These are phyloP conservation scores for Talaromyces pinophilus DNA, from an alignment of 2,329 filamentous ascomycete species.

Conservation along the genomic window DNA sequence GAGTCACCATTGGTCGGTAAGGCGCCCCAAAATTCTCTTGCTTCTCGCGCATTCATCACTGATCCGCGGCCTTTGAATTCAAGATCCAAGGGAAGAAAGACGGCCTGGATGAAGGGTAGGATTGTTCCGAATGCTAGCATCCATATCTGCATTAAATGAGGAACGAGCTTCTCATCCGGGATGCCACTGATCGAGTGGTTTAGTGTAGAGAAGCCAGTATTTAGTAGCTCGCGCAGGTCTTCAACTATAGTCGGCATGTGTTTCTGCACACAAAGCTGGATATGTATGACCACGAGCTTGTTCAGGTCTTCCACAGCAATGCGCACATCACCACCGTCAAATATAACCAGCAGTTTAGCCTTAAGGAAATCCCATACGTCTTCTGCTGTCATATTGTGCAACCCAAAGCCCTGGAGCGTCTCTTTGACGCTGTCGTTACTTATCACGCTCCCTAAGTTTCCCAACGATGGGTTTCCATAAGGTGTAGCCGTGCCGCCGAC, in stretches of 20 bases:
- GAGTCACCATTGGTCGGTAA: slow-evolving; percentile 53
- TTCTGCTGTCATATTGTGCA: slow-evolving; percentile 68
- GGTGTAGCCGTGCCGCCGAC: slow-evolving; percentile 33
- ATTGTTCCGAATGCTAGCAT: slow-evolving; percentile 87
- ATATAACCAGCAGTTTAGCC: slow-evolving; percentile 63
- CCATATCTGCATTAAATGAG: slow-evolving; percentile 90
- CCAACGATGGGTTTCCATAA: slow-evolving; percentile 41
- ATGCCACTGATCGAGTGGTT: slow-evolving; percentile 79
- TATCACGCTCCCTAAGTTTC: slow-evolving; percentile 34
- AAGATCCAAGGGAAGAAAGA: slow-evolving; percentile 88
- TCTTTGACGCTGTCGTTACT: slow-evolving; percentile 44
- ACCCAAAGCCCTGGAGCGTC: slow-evolving; percentile 56
- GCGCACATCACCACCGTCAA: slow-evolving; percentile 64
- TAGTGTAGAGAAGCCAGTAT: slow-evolving; percentile 78
- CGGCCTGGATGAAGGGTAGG: slow-evolving; percentile 89
- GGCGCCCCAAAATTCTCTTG: slow-evolving; percentile 86
- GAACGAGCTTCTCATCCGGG: slow-evolving; percentile 84
- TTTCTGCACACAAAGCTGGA: slow-evolving; percentile 64
- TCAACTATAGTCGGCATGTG: slow-evolving; percentile 61
- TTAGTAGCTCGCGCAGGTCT: slow-evolving; percentile 61
- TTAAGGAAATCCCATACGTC: slow-evolving; percentile 69
- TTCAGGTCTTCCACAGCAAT: slow-evolving; percentile 68
- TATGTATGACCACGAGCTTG: slow-evolving; percentile 61
- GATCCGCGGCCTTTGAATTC: slow-evolving; percentile 85
- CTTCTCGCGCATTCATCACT: slow-evolving; percentile 75